phyloP scores from a whole-genome alignment of 345 rosid genomes.

The Acer saccharum region DNA sequence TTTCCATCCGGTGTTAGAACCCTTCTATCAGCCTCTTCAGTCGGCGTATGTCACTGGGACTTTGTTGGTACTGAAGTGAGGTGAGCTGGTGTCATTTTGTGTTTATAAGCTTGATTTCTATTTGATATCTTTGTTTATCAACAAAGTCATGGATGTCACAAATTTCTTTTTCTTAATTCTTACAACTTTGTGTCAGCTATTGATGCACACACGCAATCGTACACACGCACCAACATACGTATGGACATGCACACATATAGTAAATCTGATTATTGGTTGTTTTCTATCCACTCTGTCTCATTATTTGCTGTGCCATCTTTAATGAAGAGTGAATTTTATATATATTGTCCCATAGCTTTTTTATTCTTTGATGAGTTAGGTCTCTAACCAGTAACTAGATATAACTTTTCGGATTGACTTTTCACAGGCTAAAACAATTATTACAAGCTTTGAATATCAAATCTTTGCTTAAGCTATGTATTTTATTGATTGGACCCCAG shows the following conservation, averaged over 20 bases:
- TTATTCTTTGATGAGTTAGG: too few relatives aligned
- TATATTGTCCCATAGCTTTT: too few relatives aligned
- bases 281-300: background rate
- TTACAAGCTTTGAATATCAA: too few relatives aligned
- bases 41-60: constrained; percentile 80
- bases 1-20: constrained; percentile 39
- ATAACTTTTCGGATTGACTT: too few relatives aligned
- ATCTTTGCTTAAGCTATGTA: too few relatives aligned
- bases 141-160: background rate
- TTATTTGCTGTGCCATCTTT: background rate
- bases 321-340: too few relatives aligned
- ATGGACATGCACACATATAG: background rate
- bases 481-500: too few relatives aligned
- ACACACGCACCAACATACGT: background rate
- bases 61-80: constrained; percentile 52
- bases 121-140: background rate
- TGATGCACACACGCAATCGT: background rate
- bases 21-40: constrained; percentile 78
- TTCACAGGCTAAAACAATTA: too few relatives aligned
- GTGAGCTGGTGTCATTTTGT: constrained; percentile 39
- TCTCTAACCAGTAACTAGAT: too few relatives aligned
- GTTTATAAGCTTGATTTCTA: background rate
- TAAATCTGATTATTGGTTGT: background rate
- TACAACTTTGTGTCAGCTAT: background rate
- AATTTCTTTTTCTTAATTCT: background rate